These are phyloP conservation scores for Blastomyces parvus DNA, from an alignment of 2,329 filamentous ascomycete species.

Conservation along the genomic window DNA sequence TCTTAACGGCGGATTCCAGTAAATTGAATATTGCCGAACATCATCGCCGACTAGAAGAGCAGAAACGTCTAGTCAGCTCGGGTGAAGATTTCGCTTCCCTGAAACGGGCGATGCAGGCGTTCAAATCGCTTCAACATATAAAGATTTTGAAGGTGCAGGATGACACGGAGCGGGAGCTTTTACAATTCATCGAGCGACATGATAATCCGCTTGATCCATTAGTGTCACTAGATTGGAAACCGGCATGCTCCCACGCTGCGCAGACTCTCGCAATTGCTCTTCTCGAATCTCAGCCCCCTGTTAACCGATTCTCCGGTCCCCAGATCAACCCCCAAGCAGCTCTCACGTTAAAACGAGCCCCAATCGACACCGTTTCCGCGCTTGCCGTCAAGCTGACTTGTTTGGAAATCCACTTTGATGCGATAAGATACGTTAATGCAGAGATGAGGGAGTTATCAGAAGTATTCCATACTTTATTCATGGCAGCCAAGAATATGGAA, in stretches of 20 bases:
- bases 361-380: slow-evolving; percentile 40
- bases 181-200: slow-evolving; percentile 43
- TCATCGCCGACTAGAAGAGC: slow-evolving; percentile 27
- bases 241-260: slow-evolving; percentile 53
- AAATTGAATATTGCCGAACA: slow-evolving; percentile 19
- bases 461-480: slow-evolving; percentile 51
- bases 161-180: slow-evolving; percentile 46
- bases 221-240: slow-evolving; percentile 50
- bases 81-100: slow-evolving; percentile 45
- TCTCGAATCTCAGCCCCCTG: slow-evolving; percentile 46
- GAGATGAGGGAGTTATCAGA: slow-evolving; percentile 50
- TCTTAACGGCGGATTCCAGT: slow-evolving; percentile 15
- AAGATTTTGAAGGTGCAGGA: slow-evolving; percentile 56
- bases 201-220: slow-evolving; percentile 37
- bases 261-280: slow-evolving; percentile 50
- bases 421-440: slow-evolving; percentile 46
- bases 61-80: slow-evolving; percentile 40
- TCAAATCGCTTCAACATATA: slow-evolving; percentile 53
- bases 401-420: slow-evolving; percentile 55
- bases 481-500: slow-evolving; percentile 50
- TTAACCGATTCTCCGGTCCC: slow-evolving; percentile 52
- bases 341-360: slow-evolving; percentile 41
- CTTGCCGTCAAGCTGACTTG: slow-evolving; percentile 51
- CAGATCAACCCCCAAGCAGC: slow-evolving; percentile 54
- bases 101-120: slow-evolving; percentile 47